Conservation (phyloP, 75 land plant genomes). For the Sequoia sempervirens region DNA sequence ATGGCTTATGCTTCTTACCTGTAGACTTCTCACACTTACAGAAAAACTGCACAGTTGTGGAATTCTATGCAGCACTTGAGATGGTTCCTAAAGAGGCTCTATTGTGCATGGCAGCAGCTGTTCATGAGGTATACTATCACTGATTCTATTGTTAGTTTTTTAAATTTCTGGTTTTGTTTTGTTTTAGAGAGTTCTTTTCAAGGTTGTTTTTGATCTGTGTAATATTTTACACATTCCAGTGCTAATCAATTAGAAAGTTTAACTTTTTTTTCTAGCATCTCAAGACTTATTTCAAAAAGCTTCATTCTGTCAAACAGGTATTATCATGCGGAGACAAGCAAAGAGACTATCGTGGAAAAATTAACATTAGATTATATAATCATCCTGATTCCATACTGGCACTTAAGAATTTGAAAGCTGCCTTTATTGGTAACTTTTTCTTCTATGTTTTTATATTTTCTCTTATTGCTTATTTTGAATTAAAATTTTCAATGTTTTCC, state of each 20-base stretch:
- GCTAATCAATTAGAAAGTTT: not conserved
- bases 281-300: not conserved
- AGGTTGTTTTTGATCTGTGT: not conserved
- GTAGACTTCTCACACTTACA: constrained; percentile 57
- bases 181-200: not conserved
- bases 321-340: constrained; percentile 29
- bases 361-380: constrained; percentile 73
- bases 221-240: not conserved
- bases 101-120: constrained; percentile 79
- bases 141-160: not conserved
- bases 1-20: constrained; percentile 41
- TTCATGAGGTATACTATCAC: constrained; percentile 57
- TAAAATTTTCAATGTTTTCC: too few species aligned
- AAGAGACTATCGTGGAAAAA: constrained; percentile 34
- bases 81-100: constrained; percentile 73
- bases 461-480: not conserved
- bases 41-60: constrained; percentile 31
- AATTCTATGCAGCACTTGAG: constrained; percentile 53
- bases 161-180: not conserved
- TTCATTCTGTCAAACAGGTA: constrained; percentile 32
- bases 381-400: constrained; percentile 77
- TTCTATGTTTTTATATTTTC: not conserved
- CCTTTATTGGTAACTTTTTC: constrained; percentile 67
- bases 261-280: not conserved
- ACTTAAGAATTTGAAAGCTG: constrained; percentile 80